phyloP scores from a whole-genome alignment of 176 grass and related monocot genomes.

The Calamus simplicifolius region DNA sequence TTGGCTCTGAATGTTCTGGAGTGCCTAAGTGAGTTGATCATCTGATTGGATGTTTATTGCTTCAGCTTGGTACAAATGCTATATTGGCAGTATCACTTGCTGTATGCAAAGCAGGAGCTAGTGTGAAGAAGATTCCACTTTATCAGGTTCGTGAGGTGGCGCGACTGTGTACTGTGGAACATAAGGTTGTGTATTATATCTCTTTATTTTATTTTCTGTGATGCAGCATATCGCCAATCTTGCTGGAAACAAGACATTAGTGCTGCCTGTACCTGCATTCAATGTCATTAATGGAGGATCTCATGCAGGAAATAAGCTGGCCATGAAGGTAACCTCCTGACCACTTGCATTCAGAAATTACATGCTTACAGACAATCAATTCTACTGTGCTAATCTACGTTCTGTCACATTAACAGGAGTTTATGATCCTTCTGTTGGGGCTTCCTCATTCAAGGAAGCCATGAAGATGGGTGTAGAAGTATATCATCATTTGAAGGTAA shows the following conservation, averaged over 20 bases:
- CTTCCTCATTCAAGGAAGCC: constrained; percentile 84
- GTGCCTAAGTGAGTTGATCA: not conserved
- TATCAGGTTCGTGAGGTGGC: constrained; percentile 34
- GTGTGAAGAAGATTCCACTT: constrained; percentile 67
- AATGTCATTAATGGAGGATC: constrained; percentile 96
- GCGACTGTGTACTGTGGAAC: no score
- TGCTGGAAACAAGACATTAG: constrained; percentile 79
- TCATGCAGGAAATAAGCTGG: constrained; percentile 96
- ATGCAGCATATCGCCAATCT: constrained; percentile 87
- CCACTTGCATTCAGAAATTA: not conserved
- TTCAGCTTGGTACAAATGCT: constrained; percentile 88
- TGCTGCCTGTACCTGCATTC: constrained; percentile 87
- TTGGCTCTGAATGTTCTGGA: not conserved
- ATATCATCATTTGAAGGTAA: constrained; percentile 89
- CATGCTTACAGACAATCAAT: not conserved
- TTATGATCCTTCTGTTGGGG: constrained; percentile 92
- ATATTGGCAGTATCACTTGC: constrained; percentile 86
- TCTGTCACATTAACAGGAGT: constrained; percentile 44
- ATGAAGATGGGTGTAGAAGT: constrained; percentile 99
- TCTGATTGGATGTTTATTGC: not conserved
- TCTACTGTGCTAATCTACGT: not conserved
- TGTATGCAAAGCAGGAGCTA: constrained; percentile 81
- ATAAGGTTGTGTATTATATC: no score
- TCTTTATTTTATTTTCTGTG: no score
- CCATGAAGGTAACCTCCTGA: constrained; percentile 55